Percentiles rank a stretch among this genome's conserved stretches.
Conservation (phyloP, 1,139 yeast genomes). For the Taphrina populina region DNA sequence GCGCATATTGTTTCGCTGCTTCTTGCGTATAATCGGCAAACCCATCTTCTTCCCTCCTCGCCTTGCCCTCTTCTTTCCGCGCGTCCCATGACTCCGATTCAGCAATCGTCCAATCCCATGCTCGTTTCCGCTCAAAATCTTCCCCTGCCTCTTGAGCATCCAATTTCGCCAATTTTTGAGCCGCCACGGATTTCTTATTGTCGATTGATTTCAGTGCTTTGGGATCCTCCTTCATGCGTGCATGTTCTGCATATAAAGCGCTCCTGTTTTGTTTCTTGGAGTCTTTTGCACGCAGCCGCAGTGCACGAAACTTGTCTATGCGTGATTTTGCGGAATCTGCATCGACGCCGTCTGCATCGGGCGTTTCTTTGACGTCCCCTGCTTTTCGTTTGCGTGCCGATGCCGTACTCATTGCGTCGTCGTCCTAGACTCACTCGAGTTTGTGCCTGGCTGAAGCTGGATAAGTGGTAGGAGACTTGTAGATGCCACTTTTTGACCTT, state of each 20-base stretch:
- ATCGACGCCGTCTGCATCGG: background rate
- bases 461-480: too few species aligned
- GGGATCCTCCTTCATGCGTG: conserved; percentile 45
- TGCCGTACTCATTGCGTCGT: conserved; percentile 7
- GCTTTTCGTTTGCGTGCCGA: conserved; percentile 6
- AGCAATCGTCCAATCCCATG: conserved; percentile 64
- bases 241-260: conserved; percentile 50
- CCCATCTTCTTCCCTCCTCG: conserved; percentile 39
- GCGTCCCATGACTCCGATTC: conserved; percentile 68
- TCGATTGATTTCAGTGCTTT: conserved; percentile 44
- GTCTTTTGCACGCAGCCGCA: conserved; percentile 37
- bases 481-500: too few species aligned
- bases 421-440: too few species aligned
- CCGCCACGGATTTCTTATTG: conserved; percentile 46
- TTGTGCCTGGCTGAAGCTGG: too few species aligned
- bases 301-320: conserved; percentile 18
- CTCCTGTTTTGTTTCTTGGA: conserved; percentile 48
- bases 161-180: conserved; percentile 48
- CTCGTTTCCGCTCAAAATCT: conserved; percentile 50
- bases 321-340: conserved; percentile 3
- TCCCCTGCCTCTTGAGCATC: conserved; percentile 49
- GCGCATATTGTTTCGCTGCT: conserved; percentile 47
- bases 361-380: background rate
- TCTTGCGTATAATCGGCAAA: conserved; percentile 39
- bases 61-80: conserved; percentile 45